Percentiles rank a stretch among this genome's conserved stretches.
Evolutionary conservation across 495 filamentous ascomycete genomes (phyloP).

Genomic region (Aspergillus saccharolyticus): DNA sequence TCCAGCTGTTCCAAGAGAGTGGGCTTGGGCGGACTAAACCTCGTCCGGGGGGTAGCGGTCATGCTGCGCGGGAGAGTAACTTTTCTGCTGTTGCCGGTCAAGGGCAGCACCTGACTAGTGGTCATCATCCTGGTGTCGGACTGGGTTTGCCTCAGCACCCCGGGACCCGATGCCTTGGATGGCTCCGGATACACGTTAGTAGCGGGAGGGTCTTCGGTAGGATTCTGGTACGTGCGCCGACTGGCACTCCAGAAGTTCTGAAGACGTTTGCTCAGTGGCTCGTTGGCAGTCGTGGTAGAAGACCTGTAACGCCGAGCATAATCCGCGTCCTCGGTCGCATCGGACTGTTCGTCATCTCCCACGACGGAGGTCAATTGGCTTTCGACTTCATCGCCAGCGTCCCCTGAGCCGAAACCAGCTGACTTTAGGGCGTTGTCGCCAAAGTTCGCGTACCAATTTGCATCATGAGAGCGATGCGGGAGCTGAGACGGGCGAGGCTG

Average conservation of each 20-base stretch:
- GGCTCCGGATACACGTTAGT: slow-evolving; percentile 17
- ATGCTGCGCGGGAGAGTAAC: slow-evolving; percentile 36
- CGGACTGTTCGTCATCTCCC: slow-evolving; percentile 34
- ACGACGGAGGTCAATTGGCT: slow-evolving; percentile 33
- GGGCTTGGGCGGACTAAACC: slow-evolving; percentile 44
- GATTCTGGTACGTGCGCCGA: slow-evolving; percentile 22
- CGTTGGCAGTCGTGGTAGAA: slow-evolving; percentile 18
- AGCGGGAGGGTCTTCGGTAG: neutral
- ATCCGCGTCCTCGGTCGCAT: slow-evolving; percentile 28
- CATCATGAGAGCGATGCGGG: slow-evolving; percentile 21
- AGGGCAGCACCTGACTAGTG: slow-evolving; percentile 20
- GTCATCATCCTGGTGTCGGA: slow-evolving; percentile 19
- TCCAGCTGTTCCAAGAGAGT: slow-evolving; percentile 40
- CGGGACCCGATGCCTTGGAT: slow-evolving; percentile 10
- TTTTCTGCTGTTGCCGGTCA: slow-evolving; percentile 32
- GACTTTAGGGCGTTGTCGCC: slow-evolving; percentile 35
- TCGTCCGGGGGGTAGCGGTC: slow-evolving; percentile 36
- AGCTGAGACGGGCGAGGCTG: slow-evolving; percentile 26
- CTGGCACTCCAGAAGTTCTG: slow-evolving; percentile 41
- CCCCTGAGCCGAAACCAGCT: slow-evolving; percentile 35
- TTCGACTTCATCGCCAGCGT: slow-evolving; percentile 18
- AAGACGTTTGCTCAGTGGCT: slow-evolving; percentile 39
- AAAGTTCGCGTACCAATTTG: slow-evolving; percentile 35
- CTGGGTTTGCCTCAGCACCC: slow-evolving; percentile 10
- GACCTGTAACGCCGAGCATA: slow-evolving; percentile 24